Conservation (phyloP, 768 basidiomycete species). For the Hericium rajendrae region DNA sequence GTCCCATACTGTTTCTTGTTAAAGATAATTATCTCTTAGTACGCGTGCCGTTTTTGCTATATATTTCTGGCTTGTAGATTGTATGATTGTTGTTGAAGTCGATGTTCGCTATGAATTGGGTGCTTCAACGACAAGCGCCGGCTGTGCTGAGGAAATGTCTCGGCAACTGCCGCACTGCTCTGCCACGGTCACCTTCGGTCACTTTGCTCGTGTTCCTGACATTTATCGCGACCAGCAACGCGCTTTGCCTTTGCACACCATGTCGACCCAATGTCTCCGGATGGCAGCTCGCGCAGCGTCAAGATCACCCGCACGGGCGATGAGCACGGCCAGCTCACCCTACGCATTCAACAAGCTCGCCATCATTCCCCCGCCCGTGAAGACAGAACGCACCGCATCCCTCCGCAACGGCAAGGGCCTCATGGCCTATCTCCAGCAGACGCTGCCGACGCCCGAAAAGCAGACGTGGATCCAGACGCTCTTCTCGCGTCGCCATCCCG, state of each 20-base stretch:
- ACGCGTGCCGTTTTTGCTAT: no score
- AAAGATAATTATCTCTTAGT: no score
- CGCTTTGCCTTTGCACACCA: neutral
- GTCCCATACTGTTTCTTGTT: no score
- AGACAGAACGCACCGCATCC: slow-evolving; percentile 29
- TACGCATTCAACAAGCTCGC: slow-evolving; percentile 75
- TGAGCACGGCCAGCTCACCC: neutral
- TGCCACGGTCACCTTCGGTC: neutral
- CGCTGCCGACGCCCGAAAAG: slow-evolving; percentile 59
- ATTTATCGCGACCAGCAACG: no score
- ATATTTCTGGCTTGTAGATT: no score
- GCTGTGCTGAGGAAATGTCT: no score
- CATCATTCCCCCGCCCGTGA: slow-evolving; percentile 39
- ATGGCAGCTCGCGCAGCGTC: neutral
- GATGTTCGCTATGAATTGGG: no score
- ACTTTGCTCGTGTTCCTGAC: no score
- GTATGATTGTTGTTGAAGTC: no score
- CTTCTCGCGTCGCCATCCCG: slow-evolving; percentile 63
- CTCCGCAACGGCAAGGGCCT: slow-evolving; percentile 65
- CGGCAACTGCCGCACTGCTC: neutral
- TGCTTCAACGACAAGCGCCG: neutral
- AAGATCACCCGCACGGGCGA: neutral
- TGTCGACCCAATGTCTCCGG: slow-evolving; percentile 5
- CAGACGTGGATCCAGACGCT: slow-evolving; percentile 53
- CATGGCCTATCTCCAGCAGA: slow-evolving; percentile 63